Evolutionary conservation across 2,329 filamentous ascomycete species (phyloP).

Genomic region (Cladorrhinum sp.): DNA sequence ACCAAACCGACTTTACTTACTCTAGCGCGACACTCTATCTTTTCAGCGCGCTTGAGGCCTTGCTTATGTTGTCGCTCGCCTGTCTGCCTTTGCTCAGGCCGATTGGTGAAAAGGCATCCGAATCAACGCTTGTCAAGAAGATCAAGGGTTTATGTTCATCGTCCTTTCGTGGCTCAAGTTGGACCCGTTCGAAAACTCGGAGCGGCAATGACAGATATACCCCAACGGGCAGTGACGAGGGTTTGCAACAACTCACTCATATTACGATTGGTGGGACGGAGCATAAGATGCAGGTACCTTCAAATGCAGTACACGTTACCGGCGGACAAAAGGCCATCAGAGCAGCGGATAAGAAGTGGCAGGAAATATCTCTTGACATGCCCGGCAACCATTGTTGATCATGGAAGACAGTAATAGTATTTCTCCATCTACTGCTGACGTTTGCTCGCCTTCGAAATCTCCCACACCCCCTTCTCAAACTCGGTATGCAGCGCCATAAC

Average conservation of each 20-base stretch:
- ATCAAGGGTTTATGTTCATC: neutral
- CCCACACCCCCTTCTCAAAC: slow-evolving; percentile 9
- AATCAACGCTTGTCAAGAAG: neutral
- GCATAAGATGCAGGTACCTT: neutral
- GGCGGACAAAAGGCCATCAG: neutral
- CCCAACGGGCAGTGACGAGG: neutral
- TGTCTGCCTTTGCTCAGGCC: neutral
- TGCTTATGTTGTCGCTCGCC: neutral
- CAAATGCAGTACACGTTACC: neutral
- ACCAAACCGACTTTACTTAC: neutral
- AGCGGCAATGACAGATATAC: neutral
- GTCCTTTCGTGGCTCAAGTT: neutral
- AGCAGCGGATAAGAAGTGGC: neutral
- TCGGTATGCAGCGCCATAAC: slow-evolving; percentile 7
- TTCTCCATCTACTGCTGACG: neutral
- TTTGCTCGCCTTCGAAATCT: neutral
- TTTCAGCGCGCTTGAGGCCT: neutral
- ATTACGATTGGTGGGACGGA: neutral
- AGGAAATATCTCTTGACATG: neutral
- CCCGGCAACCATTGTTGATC: no score
- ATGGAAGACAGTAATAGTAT: no score
- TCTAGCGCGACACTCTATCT: neutral
- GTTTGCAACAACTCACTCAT: neutral
- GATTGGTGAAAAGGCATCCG: neutral
- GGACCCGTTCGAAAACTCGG: neutral